Percentiles rank a stretch among this genome's conserved stretches.
These are phyloP conservation scores for Huntiella decipiens DNA, from an alignment of 2,329 filamentous ascomycete species.

Conservation along the genomic window DNA sequence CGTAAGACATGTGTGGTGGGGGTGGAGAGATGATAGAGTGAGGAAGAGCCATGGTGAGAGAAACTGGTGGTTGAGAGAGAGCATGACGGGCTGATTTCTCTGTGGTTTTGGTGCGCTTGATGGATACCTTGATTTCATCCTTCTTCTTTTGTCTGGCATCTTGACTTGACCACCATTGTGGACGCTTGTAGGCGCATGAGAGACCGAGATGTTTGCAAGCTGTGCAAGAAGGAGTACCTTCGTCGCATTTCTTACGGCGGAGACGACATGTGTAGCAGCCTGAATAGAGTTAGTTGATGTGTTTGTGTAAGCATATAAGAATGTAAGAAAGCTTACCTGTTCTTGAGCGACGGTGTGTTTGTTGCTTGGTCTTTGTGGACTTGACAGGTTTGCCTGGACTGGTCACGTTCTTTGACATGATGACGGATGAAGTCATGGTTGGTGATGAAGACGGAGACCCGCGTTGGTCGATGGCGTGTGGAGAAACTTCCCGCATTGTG, in stretches of 20 bases:
- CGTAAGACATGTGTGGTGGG: background rate
- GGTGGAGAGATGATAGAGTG: background rate
- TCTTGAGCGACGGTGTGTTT: constrained; percentile 86
- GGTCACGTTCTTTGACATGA: constrained; percentile 31
- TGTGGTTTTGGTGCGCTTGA: constrained; percentile 87
- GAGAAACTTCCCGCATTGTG: constrained; percentile 20
- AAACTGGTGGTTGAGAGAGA: constrained; percentile 23
- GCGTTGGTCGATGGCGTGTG: no score
- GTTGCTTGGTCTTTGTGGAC: constrained; percentile 45
- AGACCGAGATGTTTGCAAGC: constrained; percentile 60
- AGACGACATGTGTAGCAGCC: constrained; percentile 52
- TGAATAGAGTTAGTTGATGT: constrained; percentile 16
- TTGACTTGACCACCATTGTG: constrained; percentile 93
- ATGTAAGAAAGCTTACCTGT: constrained; percentile 36
- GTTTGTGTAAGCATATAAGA: background rate
- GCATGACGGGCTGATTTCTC: constrained; percentile 51
- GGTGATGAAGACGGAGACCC: no score
- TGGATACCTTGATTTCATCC: constrained; percentile 89
- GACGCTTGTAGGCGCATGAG: constrained; percentile 87
- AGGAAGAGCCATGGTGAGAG: background rate
- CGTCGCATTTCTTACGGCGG: constrained; percentile 51
- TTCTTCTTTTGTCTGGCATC: constrained; percentile 74
- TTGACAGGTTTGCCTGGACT: constrained; percentile 26
- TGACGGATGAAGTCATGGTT: constrained; percentile 29
- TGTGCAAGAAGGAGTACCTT: constrained; percentile 41